phyloP scores from a whole-genome alignment of 2,329 filamentous ascomycete species.

The Aspergillus caelatus region DNA sequence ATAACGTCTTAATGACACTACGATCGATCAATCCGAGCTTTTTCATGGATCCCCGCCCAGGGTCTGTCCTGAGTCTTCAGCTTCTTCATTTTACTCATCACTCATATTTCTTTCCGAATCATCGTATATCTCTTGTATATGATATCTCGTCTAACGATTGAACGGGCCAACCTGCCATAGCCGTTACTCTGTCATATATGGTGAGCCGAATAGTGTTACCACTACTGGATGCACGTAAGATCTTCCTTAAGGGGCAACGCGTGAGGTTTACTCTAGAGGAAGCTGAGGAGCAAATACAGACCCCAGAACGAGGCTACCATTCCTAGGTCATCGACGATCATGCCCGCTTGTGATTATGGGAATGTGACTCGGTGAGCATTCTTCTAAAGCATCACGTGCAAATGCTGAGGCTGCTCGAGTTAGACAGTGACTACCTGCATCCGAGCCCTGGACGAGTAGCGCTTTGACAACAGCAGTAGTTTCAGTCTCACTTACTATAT shows the following conservation, averaged over 20 bases:
- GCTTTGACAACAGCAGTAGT: neutral
- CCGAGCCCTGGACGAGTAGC: conserved; percentile 53
- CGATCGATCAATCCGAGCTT: conserved; percentile 49
- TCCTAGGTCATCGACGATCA: conserved; percentile 56
- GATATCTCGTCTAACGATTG: conserved; percentile 59
- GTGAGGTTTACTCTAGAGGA: conserved; percentile 52
- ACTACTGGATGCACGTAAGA: conserved; percentile 55
- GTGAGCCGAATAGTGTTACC: conserved; percentile 55
- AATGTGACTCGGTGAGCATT: conserved; percentile 33
- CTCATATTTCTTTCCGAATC: conserved; percentile 39
- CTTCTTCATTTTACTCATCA: conserved; percentile 43
- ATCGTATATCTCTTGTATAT: conserved; percentile 58
- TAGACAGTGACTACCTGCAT: conserved; percentile 59
- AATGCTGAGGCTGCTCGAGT: conserved; percentile 31
- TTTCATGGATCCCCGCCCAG: conserved; percentile 31
- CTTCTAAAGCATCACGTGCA: conserved; percentile 41
- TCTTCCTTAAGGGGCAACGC: conserved; percentile 50
- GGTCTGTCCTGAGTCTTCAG: conserved; percentile 54
- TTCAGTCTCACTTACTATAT: conserved; percentile 21
- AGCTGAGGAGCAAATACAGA: conserved; percentile 64
- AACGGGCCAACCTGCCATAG: conserved; percentile 60
- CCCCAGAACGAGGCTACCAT: conserved; percentile 55
- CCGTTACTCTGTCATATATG: conserved; percentile 58
- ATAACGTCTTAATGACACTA: conserved; percentile 1
- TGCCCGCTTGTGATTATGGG: conserved; percentile 56